phyloP scores from a whole-genome alignment of 2,329 filamentous ascomycete genomes.

The Leptographium flavum region DNA sequence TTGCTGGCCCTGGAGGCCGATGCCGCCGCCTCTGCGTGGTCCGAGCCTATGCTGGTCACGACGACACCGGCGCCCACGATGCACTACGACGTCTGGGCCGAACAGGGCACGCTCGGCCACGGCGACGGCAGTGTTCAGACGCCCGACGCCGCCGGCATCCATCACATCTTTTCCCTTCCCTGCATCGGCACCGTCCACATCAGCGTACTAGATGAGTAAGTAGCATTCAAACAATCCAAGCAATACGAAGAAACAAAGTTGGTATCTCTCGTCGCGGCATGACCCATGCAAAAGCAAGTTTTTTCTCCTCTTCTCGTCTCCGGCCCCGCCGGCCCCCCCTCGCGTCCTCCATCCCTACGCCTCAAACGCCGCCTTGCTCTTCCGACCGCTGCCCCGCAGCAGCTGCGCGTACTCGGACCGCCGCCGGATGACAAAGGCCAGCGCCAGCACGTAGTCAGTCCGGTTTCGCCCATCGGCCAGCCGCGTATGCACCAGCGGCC shows the following conservation, averaged over 20 bases:
- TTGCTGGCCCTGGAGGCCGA: conserved; percentile 17
- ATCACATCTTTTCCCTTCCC: conserved; percentile 8
- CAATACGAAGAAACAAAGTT: background rate
- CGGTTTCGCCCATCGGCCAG: background rate
- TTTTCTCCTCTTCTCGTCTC: too few species aligned
- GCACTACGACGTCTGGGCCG: conserved; percentile 1
- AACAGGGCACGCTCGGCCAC: background rate
- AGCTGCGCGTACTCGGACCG: conserved; percentile 24
- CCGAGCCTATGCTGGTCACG: too few species aligned
- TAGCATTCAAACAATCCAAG: too few species aligned
- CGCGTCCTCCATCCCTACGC: background rate
- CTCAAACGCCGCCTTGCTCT: conserved; percentile 15
- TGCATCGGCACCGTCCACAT: conserved; percentile 12
- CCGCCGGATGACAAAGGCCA: conserved; percentile 29
- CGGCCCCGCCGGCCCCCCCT: too few species aligned
- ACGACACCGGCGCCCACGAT: background rate
- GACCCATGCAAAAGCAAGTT: too few species aligned
- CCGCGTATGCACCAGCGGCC: conserved; percentile 23
- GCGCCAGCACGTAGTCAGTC: conserved; percentile 26
- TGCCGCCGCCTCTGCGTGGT: background rate
- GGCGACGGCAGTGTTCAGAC: conserved; percentile 2
- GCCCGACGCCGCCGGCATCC: background rate
- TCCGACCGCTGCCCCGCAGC: conserved; percentile 18
- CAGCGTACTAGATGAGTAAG: background rate
- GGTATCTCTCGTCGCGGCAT: too few species aligned